Conservation (phyloP, 1,284 basidiomycete species). For the Sporisorium reilianum region DNA sequence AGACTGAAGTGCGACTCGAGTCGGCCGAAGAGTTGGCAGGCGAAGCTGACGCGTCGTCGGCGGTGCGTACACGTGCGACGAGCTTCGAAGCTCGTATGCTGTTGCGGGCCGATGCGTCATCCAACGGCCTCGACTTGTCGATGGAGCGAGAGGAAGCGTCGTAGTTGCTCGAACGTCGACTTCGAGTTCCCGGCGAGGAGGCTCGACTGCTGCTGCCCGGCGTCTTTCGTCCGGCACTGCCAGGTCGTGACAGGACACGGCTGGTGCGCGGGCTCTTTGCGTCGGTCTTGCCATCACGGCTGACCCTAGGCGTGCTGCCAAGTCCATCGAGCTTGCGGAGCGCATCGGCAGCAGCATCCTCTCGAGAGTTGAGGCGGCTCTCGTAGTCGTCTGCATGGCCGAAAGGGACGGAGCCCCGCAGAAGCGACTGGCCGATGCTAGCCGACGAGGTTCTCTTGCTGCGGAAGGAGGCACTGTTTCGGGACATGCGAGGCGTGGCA, state of each 20-base stretch:
- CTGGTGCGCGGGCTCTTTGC: conserved; percentile 55
- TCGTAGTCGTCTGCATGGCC: conserved; percentile 54
- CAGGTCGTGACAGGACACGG: conserved; percentile 44
- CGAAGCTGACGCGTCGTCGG: conserved; percentile 17
- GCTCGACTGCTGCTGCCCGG: conserved; percentile 45
- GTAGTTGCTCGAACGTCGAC: conserved; percentile 48
- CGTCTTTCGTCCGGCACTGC: conserved; percentile 51
- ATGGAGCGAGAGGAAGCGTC: conserved; percentile 40
- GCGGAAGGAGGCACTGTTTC: conserved; percentile 36
- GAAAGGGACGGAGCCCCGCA: conserved; percentile 59
- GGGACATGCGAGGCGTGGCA: conserved; percentile 26
- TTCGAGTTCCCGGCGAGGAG: conserved; percentile 46
- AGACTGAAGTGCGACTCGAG: conserved; percentile 27
- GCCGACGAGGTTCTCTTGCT: conserved; percentile 70
- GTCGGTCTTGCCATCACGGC: conserved; percentile 44
- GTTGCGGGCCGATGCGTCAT: conserved; percentile 29
- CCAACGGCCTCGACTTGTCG: conserved; percentile 28
- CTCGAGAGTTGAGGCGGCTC: conserved; percentile 67
- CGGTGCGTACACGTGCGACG: conserved; percentile 27
- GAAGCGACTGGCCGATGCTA: conserved; percentile 70
- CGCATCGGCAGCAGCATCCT: conserved; percentile 89
- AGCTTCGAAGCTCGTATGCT: conserved; percentile 43
- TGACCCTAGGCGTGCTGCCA: conserved; percentile 73
- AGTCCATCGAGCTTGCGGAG: conserved; percentile 93
- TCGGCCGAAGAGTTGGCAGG: conserved; percentile 18